These are phyloP conservation scores for Aspergillus sp. DNA, from an alignment of 2,329 filamentous ascomycete species.

Conservation along the genomic window DNA sequence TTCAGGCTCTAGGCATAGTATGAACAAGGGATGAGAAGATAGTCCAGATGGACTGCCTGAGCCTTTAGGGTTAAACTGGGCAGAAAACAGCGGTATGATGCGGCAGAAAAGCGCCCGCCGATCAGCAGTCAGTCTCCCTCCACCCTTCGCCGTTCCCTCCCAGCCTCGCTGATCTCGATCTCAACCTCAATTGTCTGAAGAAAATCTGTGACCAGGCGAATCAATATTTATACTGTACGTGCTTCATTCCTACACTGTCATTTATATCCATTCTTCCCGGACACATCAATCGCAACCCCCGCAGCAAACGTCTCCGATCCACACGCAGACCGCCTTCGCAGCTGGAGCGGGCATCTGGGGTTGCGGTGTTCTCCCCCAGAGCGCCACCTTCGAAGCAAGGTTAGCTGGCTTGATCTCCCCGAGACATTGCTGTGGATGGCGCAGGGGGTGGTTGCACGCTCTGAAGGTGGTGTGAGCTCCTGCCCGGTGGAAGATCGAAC, in stretches of 20 bases:
- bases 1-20: no score
- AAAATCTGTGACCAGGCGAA: background rate
- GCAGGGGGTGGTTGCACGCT: background rate
- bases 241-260: background rate
- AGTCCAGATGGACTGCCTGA: background rate
- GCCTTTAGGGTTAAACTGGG: constrained; percentile 4
- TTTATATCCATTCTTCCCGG: background rate
- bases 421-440: background rate
- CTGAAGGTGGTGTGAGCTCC: background rate
- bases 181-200: background rate
- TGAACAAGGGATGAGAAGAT: no score
- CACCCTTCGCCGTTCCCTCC: background rate
- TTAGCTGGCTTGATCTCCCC: background rate
- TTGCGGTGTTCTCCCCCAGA: background rate
- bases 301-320: background rate
- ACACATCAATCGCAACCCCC: background rate
- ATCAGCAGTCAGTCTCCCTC: background rate
- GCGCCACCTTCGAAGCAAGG: background rate
- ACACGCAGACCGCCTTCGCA: constrained; percentile 12
- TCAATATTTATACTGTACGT: constrained; percentile 39
- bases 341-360: background rate
- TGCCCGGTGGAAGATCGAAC: background rate
- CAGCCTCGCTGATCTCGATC: background rate
- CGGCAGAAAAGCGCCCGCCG: constrained; percentile 11
- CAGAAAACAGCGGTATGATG: constrained; percentile 13